Base-by-base conservation (phyloP, 1,284 basidiomycete species). In the Rhodotorula sp. region DNA sequence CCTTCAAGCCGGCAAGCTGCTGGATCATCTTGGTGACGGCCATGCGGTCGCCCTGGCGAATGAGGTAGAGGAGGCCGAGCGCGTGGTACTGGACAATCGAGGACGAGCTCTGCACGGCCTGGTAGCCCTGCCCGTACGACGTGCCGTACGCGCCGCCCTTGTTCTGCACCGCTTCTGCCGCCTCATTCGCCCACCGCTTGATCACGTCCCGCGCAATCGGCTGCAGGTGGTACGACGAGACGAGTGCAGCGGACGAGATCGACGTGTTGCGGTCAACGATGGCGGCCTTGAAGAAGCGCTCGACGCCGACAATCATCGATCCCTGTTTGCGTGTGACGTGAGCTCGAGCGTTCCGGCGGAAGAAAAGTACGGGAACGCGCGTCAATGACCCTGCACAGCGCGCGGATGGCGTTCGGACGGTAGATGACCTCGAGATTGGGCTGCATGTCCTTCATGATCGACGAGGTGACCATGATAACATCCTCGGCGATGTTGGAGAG, bases 391-490 rank as follows among this genome's bases (percentile, higher is more conserved):
- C 94, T 87, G 83, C 94, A 95, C 27, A 99, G 86, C 9, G 96
- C 94, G 78, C 97, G 89, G 77, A 99, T 99, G 44, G 97, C 92
- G 82, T 99, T 99, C 53, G 97, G 93, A 70, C 97, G 87, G 84
- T 99, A 99, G 77, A 99, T 94, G 80, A 98, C 96, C 82, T 99
- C 97, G 64, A 94, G 91, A 82, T 98, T 98, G 64, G 95, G 92
- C 81, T 99, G 96, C 93, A 99, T 99, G 81, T 99, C 96, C 86
- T 99, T 99, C 95, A 98, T 98, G 83, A 99, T 99, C 80, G 94
- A 97, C 80, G 92, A 94, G 12, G 97, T 99, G 78, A 98, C 95
- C 94, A 99, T 99, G 80, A 99, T 97, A 51, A 98, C 93, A 85
- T 99, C 97, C 83, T 99, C 94, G 29, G 97, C 94, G n/a, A 91